Evolutionary conservation across 1,139 yeast species (phyloP), one percentile per base, ranked within the genome.

Genomic region (Nakaseomyces glabratus): DNA sequence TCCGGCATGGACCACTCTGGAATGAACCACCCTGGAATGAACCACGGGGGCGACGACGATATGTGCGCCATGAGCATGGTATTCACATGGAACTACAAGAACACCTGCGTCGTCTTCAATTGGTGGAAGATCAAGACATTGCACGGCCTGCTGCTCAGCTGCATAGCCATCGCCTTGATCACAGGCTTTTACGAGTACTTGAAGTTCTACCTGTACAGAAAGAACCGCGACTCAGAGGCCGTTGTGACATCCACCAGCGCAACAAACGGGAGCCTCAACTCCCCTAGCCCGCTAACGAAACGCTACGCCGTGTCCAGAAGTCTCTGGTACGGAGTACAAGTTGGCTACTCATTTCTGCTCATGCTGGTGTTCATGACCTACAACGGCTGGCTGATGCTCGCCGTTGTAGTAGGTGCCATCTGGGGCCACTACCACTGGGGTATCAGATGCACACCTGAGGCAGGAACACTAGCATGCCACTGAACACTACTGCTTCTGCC

Each of bases 331-430:
- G 93, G 82, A 1, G 42, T 73, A 11, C 88, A 80, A 52, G 88
- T 82, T 10, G 81, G 82, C 4, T 81, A 77, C 53, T 79, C 93
- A 2, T 80, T 81, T 49, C 62, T 79, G 65, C 60, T 82, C 46
- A 82, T 82, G 93, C 67, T 80, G 48, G 72, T 82, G 1, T 82
- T 81, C 49, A 82, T 82, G 93, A 80, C 88, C 3, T 82, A 79
- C 54, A 81, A 82, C 52, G 85, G 90, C 4, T 82, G 86, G 85
- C 68, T 76, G 34, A 81, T 82, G 90, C 37, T 74, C 11, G 76
- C 88, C 2, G 81, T 80, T 18, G 76, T 73, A 1, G 44, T 68
- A 3, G 93, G 93, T 1, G 90, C 90, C 1, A 67, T 65, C 12
- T 26, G 74, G 17, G 93, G 93, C 1, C 68, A 76, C 48, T 73